Base-by-base conservation (phyloP, 768 basidiomycete species). In the Pholiota microspora region DNA sequence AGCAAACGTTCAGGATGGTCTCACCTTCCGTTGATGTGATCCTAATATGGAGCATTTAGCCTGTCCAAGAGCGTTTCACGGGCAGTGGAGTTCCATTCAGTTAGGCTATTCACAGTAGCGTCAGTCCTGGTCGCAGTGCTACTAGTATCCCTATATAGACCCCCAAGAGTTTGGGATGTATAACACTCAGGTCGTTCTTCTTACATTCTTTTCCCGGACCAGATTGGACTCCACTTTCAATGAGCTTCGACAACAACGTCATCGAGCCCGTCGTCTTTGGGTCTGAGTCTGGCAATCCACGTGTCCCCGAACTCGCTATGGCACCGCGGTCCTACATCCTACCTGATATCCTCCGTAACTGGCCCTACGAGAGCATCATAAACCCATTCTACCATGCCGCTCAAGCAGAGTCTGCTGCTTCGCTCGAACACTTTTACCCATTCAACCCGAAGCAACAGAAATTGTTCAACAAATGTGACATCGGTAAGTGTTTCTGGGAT, bases 291-390 rank as follows among this genome's bases (percentile, higher is more conserved):
- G n/a, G 8, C 3, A 24, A 24, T 10, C 23, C 29, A 4, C 25
- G 25, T 15, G 27, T 47, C 25, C 13, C 46, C 18, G 15, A 8
- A 36, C 8, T 36, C 15, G 27, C 9, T 18, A 23, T 4, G 18
- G 28, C 25, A 27, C 35, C 38, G 15, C 38, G 38, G 3, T 49
- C 45, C 36, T 57, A 57, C 24, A 52, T 52, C 1, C 45, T 57
- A 2, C 56, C 56, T 27, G 56, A 57, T 23, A 51, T 45, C 7
- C 36, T 57, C 29, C 51, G 56, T 42, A 38, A 51, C 44, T 57
- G 56, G 56, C 56, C 56, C 23, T 57, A 51, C n/a, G 51, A 57
- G 29, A 44, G 56, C 23, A 48, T 47, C 7, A 32, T 57, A 10
- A 51, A 35, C 28, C 56, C 56, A 13, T 53, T 38, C 36, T 56